phyloP scores from a whole-genome alignment of 345 rosid species.

The Aquilaria sinensis region DNA sequence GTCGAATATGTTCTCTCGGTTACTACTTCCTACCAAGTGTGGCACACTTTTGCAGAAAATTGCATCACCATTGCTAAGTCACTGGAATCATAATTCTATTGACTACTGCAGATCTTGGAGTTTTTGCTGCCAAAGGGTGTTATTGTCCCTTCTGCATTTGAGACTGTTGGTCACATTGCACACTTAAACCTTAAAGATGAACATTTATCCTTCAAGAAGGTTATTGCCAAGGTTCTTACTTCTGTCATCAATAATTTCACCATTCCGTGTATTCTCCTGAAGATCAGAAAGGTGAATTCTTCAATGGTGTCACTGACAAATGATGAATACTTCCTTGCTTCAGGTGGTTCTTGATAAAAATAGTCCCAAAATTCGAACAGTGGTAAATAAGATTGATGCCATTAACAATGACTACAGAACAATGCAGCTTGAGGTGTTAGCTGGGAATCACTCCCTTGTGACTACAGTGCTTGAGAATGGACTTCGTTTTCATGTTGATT shows the following conservation, averaged over 20 bases:
- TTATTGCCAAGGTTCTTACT: constrained; percentile 66
- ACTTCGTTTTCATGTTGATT: constrained; percentile 77
- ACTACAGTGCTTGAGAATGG: constrained; percentile 89
- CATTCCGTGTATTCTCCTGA: constrained; percentile 2
- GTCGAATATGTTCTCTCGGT: too few relatives aligned
- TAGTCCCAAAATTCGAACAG: constrained; percentile 84
- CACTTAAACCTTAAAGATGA: constrained; percentile 81
- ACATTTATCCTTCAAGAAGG: constrained; percentile 56
- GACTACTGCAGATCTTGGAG: constrained; percentile 62
- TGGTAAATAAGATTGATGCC: constrained; percentile 78
- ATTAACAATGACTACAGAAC: constrained; percentile 75
- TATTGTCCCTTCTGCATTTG: constrained; percentile 86
- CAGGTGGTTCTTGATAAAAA: constrained; percentile 91
- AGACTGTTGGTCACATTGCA: constrained; percentile 80
- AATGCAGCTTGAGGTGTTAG: constrained; percentile 92
- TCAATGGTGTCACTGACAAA: constrained; percentile 8
- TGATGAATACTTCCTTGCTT: constrained; percentile 6
- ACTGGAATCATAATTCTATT: too few relatives aligned
- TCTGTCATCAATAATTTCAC: constrained; percentile 1
- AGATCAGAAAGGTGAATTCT: constrained; percentile 5
- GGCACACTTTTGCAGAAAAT: too few relatives aligned
- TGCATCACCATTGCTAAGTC: too few relatives aligned
- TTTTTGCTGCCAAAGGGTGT: constrained; percentile 64
- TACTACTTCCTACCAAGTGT: too few relatives aligned
- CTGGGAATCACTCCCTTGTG: constrained; percentile 87